A percentile compares a stretch with the other conserved stretches of the same genome.
phyloP scores from a whole-genome alignment of 805 yeast genomes.

The Komagataella phaffii region DNA sequence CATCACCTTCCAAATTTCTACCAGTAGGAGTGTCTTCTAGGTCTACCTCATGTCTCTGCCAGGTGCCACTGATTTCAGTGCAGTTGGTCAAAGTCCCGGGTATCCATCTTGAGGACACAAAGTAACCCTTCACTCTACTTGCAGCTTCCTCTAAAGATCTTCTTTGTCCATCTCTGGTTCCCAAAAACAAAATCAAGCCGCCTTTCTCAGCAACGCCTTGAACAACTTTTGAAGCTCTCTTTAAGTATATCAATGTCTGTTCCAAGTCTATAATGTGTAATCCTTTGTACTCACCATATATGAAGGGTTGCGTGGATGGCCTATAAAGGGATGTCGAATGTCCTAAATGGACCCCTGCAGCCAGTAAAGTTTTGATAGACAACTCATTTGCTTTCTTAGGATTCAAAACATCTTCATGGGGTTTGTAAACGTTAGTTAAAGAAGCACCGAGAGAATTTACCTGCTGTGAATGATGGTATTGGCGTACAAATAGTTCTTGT shows the following conservation, averaged over 20 bases:
- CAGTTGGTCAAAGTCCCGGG: constrained; percentile 92
- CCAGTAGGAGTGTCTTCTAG: constrained; percentile 56
- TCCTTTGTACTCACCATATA: constrained; percentile 84
- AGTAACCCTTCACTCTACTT: constrained; percentile 60
- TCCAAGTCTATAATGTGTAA: constrained; percentile 84
- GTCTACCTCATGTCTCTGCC: constrained; percentile 62
- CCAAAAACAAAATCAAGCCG: constrained; percentile 70
- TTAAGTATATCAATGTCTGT: constrained; percentile 61
- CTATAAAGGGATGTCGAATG: constrained; percentile 75
- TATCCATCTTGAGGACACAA: constrained; percentile 77
- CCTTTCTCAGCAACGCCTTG: constrained; percentile 75
- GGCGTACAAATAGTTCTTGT: constrained; percentile 70
- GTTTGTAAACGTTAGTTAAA: constrained; percentile 50
- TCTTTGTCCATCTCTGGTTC: constrained; percentile 69
- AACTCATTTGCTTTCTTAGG: constrained; percentile 48
- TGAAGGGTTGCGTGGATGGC: constrained; percentile 71
- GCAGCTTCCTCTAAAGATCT: constrained; percentile 74
- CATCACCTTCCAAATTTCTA: constrained; percentile 37
- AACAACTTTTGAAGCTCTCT: constrained; percentile 75
- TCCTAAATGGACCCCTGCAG: constrained; percentile 93
- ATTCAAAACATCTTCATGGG: constrained; percentile 47
- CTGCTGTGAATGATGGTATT: constrained; percentile 42
- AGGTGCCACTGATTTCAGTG: constrained; percentile 32
- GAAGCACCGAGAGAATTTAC: constrained; percentile 53
- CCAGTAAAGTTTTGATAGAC: constrained; percentile 58